Percentiles rank a stretch among this genome's conserved stretches.
phyloP scores from a whole-genome alignment of 2,329 filamentous ascomycete genomes.

The Aureobasidium subglaciale region DNA sequence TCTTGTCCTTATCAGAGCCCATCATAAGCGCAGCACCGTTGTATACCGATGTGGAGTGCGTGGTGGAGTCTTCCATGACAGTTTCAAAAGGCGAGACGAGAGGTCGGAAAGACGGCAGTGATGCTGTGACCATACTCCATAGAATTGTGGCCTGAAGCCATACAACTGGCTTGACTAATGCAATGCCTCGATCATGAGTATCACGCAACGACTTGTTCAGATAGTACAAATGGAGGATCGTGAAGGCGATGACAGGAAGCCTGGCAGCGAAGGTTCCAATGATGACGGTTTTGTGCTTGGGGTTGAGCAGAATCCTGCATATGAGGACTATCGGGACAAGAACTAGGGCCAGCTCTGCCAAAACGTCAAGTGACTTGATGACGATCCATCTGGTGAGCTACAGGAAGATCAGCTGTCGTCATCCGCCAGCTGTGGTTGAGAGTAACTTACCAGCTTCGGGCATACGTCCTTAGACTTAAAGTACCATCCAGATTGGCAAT shows the following conservation, averaged over 20 bases:
- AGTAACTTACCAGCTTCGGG: neutral
- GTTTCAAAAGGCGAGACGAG: conserved; percentile 8
- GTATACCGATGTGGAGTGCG: neutral
- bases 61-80: neutral
- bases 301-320: conserved; percentile 13
- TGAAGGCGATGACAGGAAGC: conserved; percentile 7
- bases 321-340: conserved; percentile 14
- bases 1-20: neutral
- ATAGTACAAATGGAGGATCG: neutral
- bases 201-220: neutral
- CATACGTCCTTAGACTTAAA: neutral
- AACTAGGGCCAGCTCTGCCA: conserved; percentile 15
- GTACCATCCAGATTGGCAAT: conserved; percentile 1
- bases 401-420: neutral
- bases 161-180: conserved; percentile 6
- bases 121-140: conserved; percentile 16
- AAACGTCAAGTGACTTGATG: conserved; percentile 13
- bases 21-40: neutral
- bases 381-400: conserved; percentile 11
- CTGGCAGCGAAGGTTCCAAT: conserved; percentile 1
- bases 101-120: conserved; percentile 15
- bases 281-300: conserved; percentile 9
- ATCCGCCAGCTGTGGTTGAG: neutral
- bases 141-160: conserved; percentile 12
- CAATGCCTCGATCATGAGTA: neutral